Conservation (phyloP, 2,329 filamentous ascomycete species). For the Xylariales sp. region DNA sequence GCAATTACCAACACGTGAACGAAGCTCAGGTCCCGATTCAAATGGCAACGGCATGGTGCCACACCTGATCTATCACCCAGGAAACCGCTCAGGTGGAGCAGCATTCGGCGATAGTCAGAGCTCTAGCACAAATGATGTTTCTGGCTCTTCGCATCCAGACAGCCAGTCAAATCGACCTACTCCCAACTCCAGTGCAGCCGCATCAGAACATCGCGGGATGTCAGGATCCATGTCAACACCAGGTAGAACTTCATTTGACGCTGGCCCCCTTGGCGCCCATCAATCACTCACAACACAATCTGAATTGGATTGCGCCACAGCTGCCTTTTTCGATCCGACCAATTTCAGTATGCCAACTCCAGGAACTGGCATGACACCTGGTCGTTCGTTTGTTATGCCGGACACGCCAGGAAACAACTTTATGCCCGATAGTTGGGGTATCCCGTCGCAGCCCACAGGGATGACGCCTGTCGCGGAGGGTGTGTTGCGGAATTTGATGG, state of each 20-base stretch:
- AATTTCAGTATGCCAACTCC: slow-evolving; percentile 29
- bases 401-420: slow-evolving; percentile 35
- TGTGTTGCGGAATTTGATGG: slow-evolving; percentile 51
- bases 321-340: slow-evolving; percentile 35
- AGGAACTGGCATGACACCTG: slow-evolving; percentile 26
- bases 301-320: slow-evolving; percentile 29
- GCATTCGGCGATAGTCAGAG: slow-evolving; percentile 38
- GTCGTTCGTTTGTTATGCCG: slow-evolving; percentile 27
- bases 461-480: slow-evolving; percentile 52
- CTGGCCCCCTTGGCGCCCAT: slow-evolving; percentile 45
- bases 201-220: slow-evolving; percentile 32
- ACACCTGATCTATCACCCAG: slow-evolving; percentile 11
- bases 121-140: slow-evolving; percentile 41
- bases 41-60: slow-evolving; percentile 7
- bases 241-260: slow-evolving; percentile 42
- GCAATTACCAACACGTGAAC: slow-evolving; percentile 26
- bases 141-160: slow-evolving; percentile 43
- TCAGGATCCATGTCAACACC: slow-evolving; percentile 30
- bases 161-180: slow-evolving; percentile 51
- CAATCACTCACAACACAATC: slow-evolving; percentile 33
- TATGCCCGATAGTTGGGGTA: slow-evolving; percentile 40
- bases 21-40: slow-evolving; percentile 13
- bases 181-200: slow-evolving; percentile 51
- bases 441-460: slow-evolving; percentile 34
- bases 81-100: background rate